These are phyloP conservation scores for Sporothrix phasma DNA, from an alignment of 2,329 filamentous ascomycete species.

Conservation along the genomic window DNA sequence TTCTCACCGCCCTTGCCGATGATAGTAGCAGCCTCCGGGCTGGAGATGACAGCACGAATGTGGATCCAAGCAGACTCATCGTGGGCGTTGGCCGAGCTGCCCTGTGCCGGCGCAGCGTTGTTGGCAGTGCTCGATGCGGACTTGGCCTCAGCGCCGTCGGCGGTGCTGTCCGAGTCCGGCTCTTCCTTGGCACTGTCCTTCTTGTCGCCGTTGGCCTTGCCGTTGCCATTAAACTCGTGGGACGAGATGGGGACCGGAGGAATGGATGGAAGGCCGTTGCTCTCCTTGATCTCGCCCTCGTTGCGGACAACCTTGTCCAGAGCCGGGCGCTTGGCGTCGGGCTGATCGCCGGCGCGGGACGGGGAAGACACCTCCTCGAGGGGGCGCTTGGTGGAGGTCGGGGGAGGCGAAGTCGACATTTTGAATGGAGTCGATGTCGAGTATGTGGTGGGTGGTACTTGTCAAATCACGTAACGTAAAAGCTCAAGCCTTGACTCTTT, in stretches of 20 bases:
- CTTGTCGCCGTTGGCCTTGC: slow-evolving; percentile 40
- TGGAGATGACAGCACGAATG: slow-evolving; percentile 92
- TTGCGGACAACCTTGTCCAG: slow-evolving; percentile 83
- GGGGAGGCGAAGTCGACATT: slow-evolving; percentile 64
- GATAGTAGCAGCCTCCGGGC: slow-evolving; percentile 91
- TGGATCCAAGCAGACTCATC: slow-evolving; percentile 97
- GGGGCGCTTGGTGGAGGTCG: slow-evolving; percentile 75
- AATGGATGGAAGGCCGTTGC: slow-evolving; percentile 26
- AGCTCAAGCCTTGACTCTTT: not conserved
- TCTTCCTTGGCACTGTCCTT: slow-evolving; percentile 45
- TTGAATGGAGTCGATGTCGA: slow-evolving; percentile 28
- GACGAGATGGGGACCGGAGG: slow-evolving; percentile 28
- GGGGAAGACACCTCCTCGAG: slow-evolving; percentile 96
- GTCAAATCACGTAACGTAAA: slow-evolving; percentile 7
- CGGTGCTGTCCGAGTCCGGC: slow-evolving; percentile 60
- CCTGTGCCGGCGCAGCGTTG: slow-evolving; percentile 32
- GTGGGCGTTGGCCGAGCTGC: slow-evolving; percentile 48
- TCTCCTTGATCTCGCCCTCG: slow-evolving; percentile 44
- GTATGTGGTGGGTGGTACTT: slow-evolving; percentile 8
- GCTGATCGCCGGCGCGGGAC: slow-evolving; percentile 81
- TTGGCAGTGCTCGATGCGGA: slow-evolving; percentile 33
- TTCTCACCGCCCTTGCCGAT: slow-evolving; percentile 99
- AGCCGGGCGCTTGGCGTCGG: slow-evolving; percentile 92
- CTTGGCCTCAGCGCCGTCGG: slow-evolving; percentile 51
- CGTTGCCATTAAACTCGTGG: slow-evolving; percentile 39